These are phyloP conservation scores for Rhodotorula sp. DNA, from an alignment of 1,284 basidiomycete genomes.

Conservation along the genomic window DNA sequence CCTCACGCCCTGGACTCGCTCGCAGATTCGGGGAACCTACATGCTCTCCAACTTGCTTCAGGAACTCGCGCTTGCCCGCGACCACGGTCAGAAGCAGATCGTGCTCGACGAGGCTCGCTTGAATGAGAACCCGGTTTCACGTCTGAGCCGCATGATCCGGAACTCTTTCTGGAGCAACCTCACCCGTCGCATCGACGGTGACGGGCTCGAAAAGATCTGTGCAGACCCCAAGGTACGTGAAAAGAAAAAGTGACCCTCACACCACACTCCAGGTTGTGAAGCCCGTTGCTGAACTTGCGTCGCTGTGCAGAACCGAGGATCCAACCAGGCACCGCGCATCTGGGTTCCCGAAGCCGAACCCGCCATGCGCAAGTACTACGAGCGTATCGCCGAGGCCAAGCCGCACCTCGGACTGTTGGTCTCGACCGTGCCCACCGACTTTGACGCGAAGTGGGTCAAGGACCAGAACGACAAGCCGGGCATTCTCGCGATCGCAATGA, in stretches of 20 bases:
- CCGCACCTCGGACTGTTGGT: conserved; percentile 84
- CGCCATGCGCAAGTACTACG: conserved; percentile 90
- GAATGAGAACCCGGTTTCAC: conserved; percentile 95
- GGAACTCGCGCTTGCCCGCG: conserved; percentile 94
- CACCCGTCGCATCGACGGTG: conserved; percentile 92
- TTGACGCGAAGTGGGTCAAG: conserved; percentile 84
- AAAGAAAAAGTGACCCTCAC: neutral
- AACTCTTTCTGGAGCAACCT: conserved; percentile 98
- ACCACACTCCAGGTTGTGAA: neutral
- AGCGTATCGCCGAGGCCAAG: conserved; percentile 51
- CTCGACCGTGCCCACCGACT: conserved; percentile 76
- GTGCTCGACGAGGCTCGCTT: conserved; percentile 95
- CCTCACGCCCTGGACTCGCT: neutral
- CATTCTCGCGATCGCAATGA: conserved; percentile 92
- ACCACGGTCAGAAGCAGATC: conserved; percentile 90
- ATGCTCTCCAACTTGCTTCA: conserved; percentile 99
- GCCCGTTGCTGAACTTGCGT: neutral
- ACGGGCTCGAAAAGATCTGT: conserved; percentile 93
- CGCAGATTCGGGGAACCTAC: conserved; percentile 77
- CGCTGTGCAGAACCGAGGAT: conserved; percentile 60
- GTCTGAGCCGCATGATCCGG: conserved; percentile 95
- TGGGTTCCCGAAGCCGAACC: conserved; percentile 91
- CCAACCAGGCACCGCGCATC: conserved; percentile 72
- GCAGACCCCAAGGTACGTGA: conserved; percentile 86
- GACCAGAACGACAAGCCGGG: conserved; percentile 91